Percentiles rank a stretch among this genome's conserved stretches.
phyloP scores from a whole-genome alignment of 768 basidiomycete genomes.

The Lactarius indigo region DNA sequence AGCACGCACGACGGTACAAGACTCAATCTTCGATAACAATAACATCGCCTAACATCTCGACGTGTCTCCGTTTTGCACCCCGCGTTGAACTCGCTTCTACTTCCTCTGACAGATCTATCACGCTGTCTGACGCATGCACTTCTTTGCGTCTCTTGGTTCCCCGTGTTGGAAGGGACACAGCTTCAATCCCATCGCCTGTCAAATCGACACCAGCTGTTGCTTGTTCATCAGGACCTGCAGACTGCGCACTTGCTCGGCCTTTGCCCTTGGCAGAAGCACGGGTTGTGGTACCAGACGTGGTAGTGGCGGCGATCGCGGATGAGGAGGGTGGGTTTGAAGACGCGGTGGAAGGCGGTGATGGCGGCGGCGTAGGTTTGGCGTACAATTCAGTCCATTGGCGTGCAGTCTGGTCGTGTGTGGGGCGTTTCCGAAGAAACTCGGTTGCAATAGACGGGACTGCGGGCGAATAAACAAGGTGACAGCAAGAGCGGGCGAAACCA shows the following conservation, averaged over 20 bases:
- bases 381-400: slow-evolving; percentile 38
- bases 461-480: neutral
- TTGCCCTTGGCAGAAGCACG: slow-evolving; percentile 23
- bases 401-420: slow-evolving; percentile 40
- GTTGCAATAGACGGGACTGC: slow-evolving; percentile 34
- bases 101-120: slow-evolving; percentile 21
- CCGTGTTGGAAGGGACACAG: slow-evolving; percentile 8
- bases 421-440: slow-evolving; percentile 32
- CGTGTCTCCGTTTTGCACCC: slow-evolving; percentile 23
- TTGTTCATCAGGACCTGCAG: slow-evolving; percentile 1
- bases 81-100: slow-evolving; percentile 16
- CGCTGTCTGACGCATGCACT: slow-evolving; percentile 3
- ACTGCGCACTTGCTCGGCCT: slow-evolving; percentile 14
- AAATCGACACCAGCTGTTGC: slow-evolving; percentile 16
- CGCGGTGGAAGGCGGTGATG: neutral
- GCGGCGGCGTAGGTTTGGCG: slow-evolving; percentile 26
- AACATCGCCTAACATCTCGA: slow-evolving; percentile 21
- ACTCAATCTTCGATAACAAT: slow-evolving; percentile 26
- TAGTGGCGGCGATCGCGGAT: neutral
- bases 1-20: slow-evolving; percentile 10
- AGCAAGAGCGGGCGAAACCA: neutral
- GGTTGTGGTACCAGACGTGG: neutral
- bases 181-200: slow-evolving; percentile 19
- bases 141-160: slow-evolving; percentile 22
- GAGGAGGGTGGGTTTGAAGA: neutral